phyloP scores from a whole-genome alignment of 1,284 basidiomycete genomes.

The Microbotryum violaceum region DNA sequence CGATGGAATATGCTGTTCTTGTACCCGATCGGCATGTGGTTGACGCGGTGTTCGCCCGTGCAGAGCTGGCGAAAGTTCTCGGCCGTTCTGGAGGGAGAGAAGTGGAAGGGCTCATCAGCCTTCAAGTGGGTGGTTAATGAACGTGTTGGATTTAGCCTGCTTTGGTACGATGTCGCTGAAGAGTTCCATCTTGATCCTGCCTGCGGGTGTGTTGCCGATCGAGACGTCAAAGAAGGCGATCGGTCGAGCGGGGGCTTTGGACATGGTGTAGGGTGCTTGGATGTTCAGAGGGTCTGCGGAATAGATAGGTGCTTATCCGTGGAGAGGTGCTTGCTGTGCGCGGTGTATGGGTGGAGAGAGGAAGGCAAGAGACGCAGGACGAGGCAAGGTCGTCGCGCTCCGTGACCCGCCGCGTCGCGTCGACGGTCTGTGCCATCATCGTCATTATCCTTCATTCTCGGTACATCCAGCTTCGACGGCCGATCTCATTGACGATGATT shows the following conservation, averaged over 20 bases:
- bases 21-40: conserved; percentile 35
- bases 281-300: neutral
- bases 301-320: neutral
- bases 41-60: conserved; percentile 66
- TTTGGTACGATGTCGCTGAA: conserved; percentile 85
- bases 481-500: too few relatives aligned
- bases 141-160: conserved; percentile 44
- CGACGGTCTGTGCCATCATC: too few relatives aligned
- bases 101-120: conserved; percentile 5
- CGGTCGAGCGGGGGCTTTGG: conserved; percentile 45
- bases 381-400: too few relatives aligned
- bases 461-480: too few relatives aligned
- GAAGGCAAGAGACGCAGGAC: too few relatives aligned
- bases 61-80: conserved; percentile 87
- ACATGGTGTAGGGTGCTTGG: neutral
- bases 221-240: conserved; percentile 87
- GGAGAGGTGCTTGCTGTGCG: neutral
- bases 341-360: too few relatives aligned
- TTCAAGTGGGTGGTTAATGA: neutral
- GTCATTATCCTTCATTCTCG: too few relatives aligned
- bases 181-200: conserved; percentile 74
- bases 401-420: too few relatives aligned
- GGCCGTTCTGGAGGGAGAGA: conserved; percentile 50
- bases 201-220: conserved; percentile 52
- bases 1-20: conserved; percentile 68